Evolutionary conservation across 495 filamentous ascomycete species (phyloP).

Genomic region (Pyrenopolyporus hunteri): DNA sequence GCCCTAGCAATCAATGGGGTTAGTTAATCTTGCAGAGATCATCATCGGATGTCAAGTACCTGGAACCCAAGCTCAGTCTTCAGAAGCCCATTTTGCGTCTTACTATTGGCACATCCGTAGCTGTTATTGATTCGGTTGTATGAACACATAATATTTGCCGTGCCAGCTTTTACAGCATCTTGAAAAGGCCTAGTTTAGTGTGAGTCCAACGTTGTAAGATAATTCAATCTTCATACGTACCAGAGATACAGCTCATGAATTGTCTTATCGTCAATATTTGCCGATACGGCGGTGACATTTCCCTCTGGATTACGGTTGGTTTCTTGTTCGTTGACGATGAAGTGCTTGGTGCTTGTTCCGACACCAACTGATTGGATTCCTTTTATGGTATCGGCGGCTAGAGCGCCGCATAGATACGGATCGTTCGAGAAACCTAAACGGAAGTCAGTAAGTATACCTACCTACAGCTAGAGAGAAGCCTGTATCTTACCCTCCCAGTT

Average conservation of each 20-base stretch:
- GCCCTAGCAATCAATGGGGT: slow-evolving; percentile 45
- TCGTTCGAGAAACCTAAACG: slow-evolving; percentile 53
- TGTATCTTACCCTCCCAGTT: slow-evolving; percentile 59
- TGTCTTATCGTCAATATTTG: slow-evolving; percentile 70
- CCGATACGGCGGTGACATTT: slow-evolving; percentile 58
- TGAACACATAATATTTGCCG: slow-evolving; percentile 70
- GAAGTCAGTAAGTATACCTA: slow-evolving; percentile 1
- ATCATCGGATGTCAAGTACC: slow-evolving; percentile 24
- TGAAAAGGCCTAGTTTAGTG: slow-evolving; percentile 62
- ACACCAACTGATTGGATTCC: slow-evolving; percentile 62
- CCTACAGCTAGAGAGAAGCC: neutral
- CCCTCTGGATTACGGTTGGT: slow-evolving; percentile 59
- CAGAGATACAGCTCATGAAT: slow-evolving; percentile 77
- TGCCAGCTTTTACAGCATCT: slow-evolving; percentile 66
- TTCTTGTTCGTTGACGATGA: slow-evolving; percentile 71
- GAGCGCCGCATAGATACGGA: slow-evolving; percentile 55
- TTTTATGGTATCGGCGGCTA: slow-evolving; percentile 53
- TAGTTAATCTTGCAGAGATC: neutral
- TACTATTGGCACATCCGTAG: slow-evolving; percentile 68
- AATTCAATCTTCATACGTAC: slow-evolving; percentile 50
- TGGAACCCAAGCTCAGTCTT: slow-evolving; percentile 71
- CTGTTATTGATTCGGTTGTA: slow-evolving; percentile 72
- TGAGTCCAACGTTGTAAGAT: slow-evolving; percentile 37
- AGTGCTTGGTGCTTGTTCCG: slow-evolving; percentile 64
- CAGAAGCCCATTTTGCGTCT: slow-evolving; percentile 65